Evolutionary conservation across 2,329 filamentous ascomycete genomes (phyloP), one percentile per base, ranked within the genome.

Genomic region (Curvularia spicifera): DNA sequence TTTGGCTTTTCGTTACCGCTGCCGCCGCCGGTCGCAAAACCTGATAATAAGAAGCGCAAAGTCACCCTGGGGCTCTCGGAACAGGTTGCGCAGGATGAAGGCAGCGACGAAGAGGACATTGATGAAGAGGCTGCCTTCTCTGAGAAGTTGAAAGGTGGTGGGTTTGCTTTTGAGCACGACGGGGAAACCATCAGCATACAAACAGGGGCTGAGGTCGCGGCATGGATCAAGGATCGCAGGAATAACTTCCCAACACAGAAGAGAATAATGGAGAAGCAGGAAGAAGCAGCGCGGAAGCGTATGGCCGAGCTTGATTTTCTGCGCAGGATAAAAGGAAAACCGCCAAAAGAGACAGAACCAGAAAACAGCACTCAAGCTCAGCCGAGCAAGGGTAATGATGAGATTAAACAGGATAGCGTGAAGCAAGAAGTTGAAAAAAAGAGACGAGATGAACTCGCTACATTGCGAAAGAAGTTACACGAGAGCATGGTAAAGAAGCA

Each of bases 151-250:
- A 65, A 79, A 84, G 57, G 82, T 75, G 52, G 84, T 84, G 66
- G 84, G 81, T 87, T 84, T 31, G 78, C 80, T 33, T 83, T 89
- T 61, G 83, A 85, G 55, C 85, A 86, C 66, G 80, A 82, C 64
- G 84, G 84, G n/a, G 75, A 81, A 67, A 80, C 84, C 44, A 73
- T 84, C 3, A 82, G 79, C 0, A 73, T 89, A 24, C 80, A 81
- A 53, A 82, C 81, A 6, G 74, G 83, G 15, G 85, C 85, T 57
- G 93, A 97, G 71, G 83, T 97, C 54, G 84, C 87, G 24, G 85
- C 87, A 6, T 98, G 92, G 87, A 86, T 96, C 62, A 87, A 87
- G 49, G 92, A 97, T 75, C 87, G 94, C 58, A 89, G 84, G 72
- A 89, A 87, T 64, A 88, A 89, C 51, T 98, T 86, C 73, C 94